phyloP scores from a whole-genome alignment of 2,329 filamentous ascomycete species.

The Penicillium occitanis region DNA sequence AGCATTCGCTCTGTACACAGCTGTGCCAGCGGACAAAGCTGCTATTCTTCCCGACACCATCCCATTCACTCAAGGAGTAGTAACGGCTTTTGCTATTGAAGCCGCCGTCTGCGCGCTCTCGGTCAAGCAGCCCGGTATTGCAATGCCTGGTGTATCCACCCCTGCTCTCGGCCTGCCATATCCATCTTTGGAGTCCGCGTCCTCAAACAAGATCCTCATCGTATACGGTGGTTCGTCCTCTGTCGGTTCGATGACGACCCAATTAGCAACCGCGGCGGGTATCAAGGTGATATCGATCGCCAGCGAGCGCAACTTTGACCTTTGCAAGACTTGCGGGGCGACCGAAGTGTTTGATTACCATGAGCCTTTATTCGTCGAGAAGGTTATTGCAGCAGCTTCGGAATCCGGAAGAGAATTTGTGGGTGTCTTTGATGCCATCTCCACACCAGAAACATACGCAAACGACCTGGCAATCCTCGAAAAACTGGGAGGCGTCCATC shows the following conservation, averaged over 20 bases:
- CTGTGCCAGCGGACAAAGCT: slow-evolving; percentile 12
- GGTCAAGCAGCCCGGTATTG: slow-evolving; percentile 11
- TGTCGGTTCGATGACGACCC: slow-evolving; percentile 47
- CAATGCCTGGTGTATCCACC: slow-evolving; percentile 17
- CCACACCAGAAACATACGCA: slow-evolving; percentile 11
- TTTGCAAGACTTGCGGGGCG: slow-evolving; percentile 44
- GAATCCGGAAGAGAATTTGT: slow-evolving; percentile 21
- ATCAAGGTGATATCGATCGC: slow-evolving; percentile 41
- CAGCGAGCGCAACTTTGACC: slow-evolving; percentile 30
- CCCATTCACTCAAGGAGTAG: slow-evolving; percentile 12
- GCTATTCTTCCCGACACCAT: slow-evolving; percentile 14
- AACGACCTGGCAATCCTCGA: slow-evolving; percentile 9
- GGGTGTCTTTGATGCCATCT: slow-evolving; percentile 23
- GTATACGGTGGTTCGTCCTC: slow-evolving; percentile 48
- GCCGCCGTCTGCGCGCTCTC: slow-evolving; percentile 19
- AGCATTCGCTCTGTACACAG: slow-evolving; percentile 18
- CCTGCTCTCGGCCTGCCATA: slow-evolving; percentile 19
- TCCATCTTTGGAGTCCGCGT: neutral
- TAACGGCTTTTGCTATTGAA: slow-evolving; percentile 16
- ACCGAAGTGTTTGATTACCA: slow-evolving; percentile 46
- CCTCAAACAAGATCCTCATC: slow-evolving; percentile 23
- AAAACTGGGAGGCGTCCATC: slow-evolving; percentile 1
- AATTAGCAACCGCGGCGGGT: slow-evolving; percentile 43
- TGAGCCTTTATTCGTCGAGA: slow-evolving; percentile 23
- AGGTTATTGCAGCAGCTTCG: slow-evolving; percentile 23